Evolutionary conservation across 2,329 filamentous ascomycete species (phyloP), one percentile per base, ranked within the genome.

Genomic region (Phialophora verrucosa): DNA sequence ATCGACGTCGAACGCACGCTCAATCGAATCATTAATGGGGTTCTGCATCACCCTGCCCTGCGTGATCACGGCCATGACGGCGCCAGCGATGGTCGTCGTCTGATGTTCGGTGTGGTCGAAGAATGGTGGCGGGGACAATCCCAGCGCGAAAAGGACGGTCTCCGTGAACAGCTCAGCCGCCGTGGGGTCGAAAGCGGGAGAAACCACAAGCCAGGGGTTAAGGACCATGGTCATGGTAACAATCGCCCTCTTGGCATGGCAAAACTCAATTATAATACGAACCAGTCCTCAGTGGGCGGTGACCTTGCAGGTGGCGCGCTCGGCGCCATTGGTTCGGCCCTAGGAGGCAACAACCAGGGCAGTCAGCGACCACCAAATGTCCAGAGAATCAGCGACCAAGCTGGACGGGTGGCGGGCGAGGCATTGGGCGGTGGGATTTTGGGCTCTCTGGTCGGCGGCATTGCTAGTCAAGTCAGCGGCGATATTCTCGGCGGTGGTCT

Each of bases 11-110:
- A 91, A 68, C 84, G 87, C 64, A 88, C 89, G 2, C 83, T 95
- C 71, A 86, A 89, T 75, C 88, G 90, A 68, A 93, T 97, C 77
- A 88, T 96, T 74, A 80, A 87, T 57, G 93, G 92, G 67, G 89
- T 97, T 42, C 87, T 97, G 77, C 92, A 97, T 74, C 93, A 97
- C 78, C 94, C 93, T 1, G 92, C 92, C 56, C 88, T 92, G 72
- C 88, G 90, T 64, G 80, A 88, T 10, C 81, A 85, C 75, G 91
- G 90, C 56, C 83, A 88, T 23, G 90, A 93, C 74, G 91, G 90
- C 11, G 88, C 88, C 12, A 75, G 79, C 7, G 90, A 96, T 72
- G 90, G 92, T 62, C 91, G 92, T 63, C 78, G 82, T 31, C 81
- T 88, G 71, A 94, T 96, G 88, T 97, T 93, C 79, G 77, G 82